phyloP scores from a whole-genome alignment of 1,284 basidiomycete species.

The Tremellales sp. region DNA sequence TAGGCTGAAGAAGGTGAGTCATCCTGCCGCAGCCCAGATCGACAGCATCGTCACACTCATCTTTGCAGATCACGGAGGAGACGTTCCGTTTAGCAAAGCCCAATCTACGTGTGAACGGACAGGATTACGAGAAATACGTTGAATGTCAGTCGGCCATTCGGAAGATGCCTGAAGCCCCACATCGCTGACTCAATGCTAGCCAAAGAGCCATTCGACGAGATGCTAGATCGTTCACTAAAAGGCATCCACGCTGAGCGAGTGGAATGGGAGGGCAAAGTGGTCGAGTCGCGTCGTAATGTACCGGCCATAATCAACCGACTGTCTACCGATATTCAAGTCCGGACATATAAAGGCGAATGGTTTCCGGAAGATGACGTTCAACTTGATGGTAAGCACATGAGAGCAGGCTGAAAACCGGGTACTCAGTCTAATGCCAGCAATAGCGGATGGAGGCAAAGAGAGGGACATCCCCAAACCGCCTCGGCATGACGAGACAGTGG shows the following conservation, averaged over 20 bases:
- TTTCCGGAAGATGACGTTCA: slow-evolving; percentile 30
- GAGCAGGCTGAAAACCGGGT: not conserved
- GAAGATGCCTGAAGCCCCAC: not conserved
- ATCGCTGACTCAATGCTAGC: too few relatives aligned
- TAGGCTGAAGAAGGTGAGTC: slow-evolving; percentile 31
- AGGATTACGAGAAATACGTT: slow-evolving; percentile 63
- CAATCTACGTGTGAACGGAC: slow-evolving; percentile 74
- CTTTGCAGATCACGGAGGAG: slow-evolving; percentile 30
- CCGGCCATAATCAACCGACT: slow-evolving; percentile 56
- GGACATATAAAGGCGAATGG: slow-evolving; percentile 51
- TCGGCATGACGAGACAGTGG: slow-evolving; percentile 9
- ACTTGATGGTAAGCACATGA: slow-evolving; percentile 10
- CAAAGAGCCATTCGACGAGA: slow-evolving; percentile 73
- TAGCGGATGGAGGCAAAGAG: not conserved
- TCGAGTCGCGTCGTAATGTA: slow-evolving; percentile 57
- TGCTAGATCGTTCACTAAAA: slow-evolving; percentile 67
- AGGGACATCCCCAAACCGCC: not conserved
- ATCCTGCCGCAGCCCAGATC: too few relatives aligned
- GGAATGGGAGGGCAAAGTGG: slow-evolving; percentile 63
- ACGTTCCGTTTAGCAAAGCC: slow-evolving; percentile 62
- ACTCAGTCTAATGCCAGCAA: too few relatives aligned
- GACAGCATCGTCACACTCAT: too few relatives aligned
- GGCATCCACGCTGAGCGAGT: slow-evolving; percentile 63
- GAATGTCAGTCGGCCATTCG: slow-evolving; percentile 42
- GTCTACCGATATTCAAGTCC: slow-evolving; percentile 53